Evolutionary conservation across 768 basidiomycete species (phyloP).

Genomic region (Phanerodontia chrysosporium): DNA sequence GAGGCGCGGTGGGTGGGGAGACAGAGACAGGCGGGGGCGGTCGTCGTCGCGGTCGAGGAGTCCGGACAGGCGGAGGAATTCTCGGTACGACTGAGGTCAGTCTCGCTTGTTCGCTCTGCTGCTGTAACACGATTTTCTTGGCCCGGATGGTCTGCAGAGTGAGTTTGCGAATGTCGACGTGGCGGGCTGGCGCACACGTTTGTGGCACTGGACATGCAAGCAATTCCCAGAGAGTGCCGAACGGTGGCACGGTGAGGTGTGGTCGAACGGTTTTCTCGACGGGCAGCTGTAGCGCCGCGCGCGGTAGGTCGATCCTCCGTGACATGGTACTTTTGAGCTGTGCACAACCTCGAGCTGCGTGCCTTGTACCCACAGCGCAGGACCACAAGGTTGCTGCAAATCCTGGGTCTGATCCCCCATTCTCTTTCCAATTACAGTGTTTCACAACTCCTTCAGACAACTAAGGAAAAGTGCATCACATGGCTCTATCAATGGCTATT

Average conservation of each 20-base stretch:
- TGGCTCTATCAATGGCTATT: too few relatives aligned
- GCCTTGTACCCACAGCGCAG: background rate
- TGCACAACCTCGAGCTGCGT: too few relatives aligned
- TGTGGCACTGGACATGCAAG: too few relatives aligned
- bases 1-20: constrained; percentile 34
- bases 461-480: too few relatives aligned
- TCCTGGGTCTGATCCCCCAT: background rate
- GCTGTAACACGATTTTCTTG: background rate
- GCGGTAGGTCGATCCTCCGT: too few relatives aligned
- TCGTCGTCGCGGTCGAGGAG: constrained; percentile 38
- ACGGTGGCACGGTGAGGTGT: too few relatives aligned
- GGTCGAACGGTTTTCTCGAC: too few relatives aligned
- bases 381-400: background rate
- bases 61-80: constrained; percentile 33
- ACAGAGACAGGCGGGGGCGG: constrained; percentile 29
- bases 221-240: too few relatives aligned
- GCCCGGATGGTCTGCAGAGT: background rate
- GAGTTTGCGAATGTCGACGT: too few relatives aligned
- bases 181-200: too few relatives aligned
- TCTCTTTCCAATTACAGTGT: background rate
- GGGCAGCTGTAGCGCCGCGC: too few relatives aligned
- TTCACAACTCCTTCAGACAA: too few relatives aligned
- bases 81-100: constrained; percentile 11
- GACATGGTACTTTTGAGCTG: background rate
- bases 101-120: background rate